These are phyloP conservation scores for Physcomitrellopsis africana DNA, from an alignment of 225 moss, liverwort and hornwort species.

Conservation along the genomic window DNA sequence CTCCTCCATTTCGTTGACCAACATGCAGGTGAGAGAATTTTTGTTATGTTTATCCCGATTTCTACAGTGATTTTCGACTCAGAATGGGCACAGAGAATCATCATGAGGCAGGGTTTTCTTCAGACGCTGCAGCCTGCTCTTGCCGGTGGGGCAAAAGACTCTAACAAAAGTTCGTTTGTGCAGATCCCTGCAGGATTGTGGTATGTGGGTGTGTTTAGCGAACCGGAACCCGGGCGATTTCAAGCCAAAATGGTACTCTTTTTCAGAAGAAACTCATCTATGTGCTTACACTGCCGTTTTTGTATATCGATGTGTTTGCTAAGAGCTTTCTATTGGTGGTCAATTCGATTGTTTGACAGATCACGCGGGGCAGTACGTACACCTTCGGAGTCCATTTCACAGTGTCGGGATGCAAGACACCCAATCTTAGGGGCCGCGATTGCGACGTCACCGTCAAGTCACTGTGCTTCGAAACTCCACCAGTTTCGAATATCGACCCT, in stretches of 20 bases:
- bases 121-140: no score
- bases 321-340: background rate
- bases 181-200: slow-evolving; percentile 60
- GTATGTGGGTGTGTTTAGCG: slow-evolving; percentile 64
- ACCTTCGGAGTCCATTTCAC: slow-evolving; percentile 50
- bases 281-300: background rate
- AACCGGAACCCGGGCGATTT: slow-evolving; percentile 46
- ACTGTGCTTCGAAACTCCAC: slow-evolving; percentile 25
- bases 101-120: no score
- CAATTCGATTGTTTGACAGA: slow-evolving; percentile 33
- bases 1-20: slow-evolving; percentile 44
- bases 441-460: slow-evolving; percentile 35
- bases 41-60: background rate
- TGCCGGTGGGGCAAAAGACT: no score
- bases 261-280: background rate
- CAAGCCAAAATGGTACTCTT: slow-evolving; percentile 54
- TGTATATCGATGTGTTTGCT: background rate
- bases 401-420: slow-evolving; percentile 47
- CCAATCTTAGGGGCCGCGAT: slow-evolving; percentile 22
- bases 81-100: background rate
- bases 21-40: slow-evolving; percentile 44
- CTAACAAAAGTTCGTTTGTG: background rate
- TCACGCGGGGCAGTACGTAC: slow-evolving; percentile 45
- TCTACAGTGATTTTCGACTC: background rate
- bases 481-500: background rate